Base-by-base conservation (phyloP, 257 asterid species). In the Solanum gandarillasii region DNA sequence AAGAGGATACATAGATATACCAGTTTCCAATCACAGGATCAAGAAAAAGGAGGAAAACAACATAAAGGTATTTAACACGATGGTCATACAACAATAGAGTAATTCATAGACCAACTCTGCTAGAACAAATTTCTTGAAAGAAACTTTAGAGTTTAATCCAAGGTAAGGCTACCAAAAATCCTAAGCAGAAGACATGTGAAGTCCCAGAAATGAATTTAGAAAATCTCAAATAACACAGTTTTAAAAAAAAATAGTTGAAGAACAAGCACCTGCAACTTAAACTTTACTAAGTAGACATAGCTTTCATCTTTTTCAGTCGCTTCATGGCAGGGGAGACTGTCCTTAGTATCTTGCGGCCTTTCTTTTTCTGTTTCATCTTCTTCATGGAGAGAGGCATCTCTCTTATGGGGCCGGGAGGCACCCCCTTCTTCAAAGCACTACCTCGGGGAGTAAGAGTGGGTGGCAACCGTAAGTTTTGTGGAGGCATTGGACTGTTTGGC, bases 341-440 rank as follows among this genome's bases (percentile, higher is more conserved):
- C 90, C 86, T 90, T 20, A 88, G 86, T 29, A 87, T 83, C 76
- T 90, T 91, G 34, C 90, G 76, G 36, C 84, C 91, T 84, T 88
- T 95, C 93, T 91, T 95, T 94, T 91, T 94, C 92, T 46, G 90
- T 90, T 91, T 93, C 71, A 48, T 68, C 92, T 91, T 97, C 74
- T 91, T 94, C 91, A 73, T 88, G 76, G 88, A 85, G 41, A 92
- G 88, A 41, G 91, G 91, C 91, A 93, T 90, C 89, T 94, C 99
- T 86, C 93, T 90, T 76, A 97, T 62, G 68, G 99, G 99, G 48
- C 99, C 98, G 0, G 99, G 94, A 60, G 94, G 97, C 13, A 96
- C 95, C 7, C 99, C 99, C 91, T 97, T 96, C 95, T 96, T 97
- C 87, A 97, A 92, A 1, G 99, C 99, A 88, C 99, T 97, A 67